Conservation (phyloP, 371 early-diverging fungal genomes). For the Rhizopus arrhizus region DNA sequence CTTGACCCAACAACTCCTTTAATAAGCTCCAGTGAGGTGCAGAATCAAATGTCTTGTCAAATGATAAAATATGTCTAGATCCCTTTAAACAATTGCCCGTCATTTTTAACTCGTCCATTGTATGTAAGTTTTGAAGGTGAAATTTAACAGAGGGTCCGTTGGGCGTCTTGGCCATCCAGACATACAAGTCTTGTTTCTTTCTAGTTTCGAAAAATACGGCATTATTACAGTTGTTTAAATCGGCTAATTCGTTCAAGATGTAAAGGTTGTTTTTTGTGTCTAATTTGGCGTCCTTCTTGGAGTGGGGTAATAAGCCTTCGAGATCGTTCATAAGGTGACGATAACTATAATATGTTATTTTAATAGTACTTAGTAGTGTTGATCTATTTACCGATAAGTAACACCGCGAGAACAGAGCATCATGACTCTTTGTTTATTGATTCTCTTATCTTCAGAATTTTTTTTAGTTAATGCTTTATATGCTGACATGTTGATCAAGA, state of each 20-base stretch:
- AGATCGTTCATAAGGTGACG: conserved; percentile 92
- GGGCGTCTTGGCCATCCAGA: conserved; percentile 95
- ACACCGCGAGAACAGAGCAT: conserved; percentile 90
- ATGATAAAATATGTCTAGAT: conserved; percentile 91
- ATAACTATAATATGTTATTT: conserved; percentile 58
- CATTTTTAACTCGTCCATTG: conserved; percentile 97
- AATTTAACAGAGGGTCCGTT: conserved; percentile 96
- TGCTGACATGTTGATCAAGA: not conserved
- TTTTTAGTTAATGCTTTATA: conserved; percentile 7
- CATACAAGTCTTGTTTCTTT: conserved; percentile 89
- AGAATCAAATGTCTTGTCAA: conserved; percentile 89
- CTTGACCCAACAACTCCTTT: conserved; percentile 89
- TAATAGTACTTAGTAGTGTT: not conserved
- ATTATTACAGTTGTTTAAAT: conserved; percentile 97
- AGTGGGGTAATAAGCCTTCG: conserved; percentile 85
- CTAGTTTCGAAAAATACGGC: conserved; percentile 93
- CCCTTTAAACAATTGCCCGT: conserved; percentile 98
- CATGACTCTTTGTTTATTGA: conserved; percentile 90
- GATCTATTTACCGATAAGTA: conserved; percentile 68
- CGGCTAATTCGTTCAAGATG: conserved; percentile 93
- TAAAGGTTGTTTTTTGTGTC: conserved; percentile 89
- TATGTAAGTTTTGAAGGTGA: conserved; percentile 94
- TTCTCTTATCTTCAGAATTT: conserved; percentile 46
- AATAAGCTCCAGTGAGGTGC: conserved; percentile 81
- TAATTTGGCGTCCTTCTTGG: conserved; percentile 92